These are phyloP conservation scores for Lycium barbarum DNA, from an alignment of 257 asterid genomes.

Conservation along the genomic window DNA sequence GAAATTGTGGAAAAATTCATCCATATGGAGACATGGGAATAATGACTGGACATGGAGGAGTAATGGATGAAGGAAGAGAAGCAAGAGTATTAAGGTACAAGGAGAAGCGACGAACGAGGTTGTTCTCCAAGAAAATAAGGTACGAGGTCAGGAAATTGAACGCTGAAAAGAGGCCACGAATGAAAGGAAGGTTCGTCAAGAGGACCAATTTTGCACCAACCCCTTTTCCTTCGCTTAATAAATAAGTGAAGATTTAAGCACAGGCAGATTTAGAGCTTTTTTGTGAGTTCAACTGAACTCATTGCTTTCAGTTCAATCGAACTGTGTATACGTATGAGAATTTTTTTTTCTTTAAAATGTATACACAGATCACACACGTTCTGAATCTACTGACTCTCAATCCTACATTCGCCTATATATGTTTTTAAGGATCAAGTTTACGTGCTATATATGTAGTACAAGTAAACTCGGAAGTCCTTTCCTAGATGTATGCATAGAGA, in stretches of 20 bases:
- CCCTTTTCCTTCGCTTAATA: constrained; percentile 47
- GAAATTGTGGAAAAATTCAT: constrained; percentile 55
- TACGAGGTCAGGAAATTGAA: constrained; percentile 79
- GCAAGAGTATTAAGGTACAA: constrained; percentile 68
- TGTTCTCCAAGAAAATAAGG: constrained; percentile 76
- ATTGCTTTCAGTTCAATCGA: background rate
- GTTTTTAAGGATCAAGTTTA: background rate
- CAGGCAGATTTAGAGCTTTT: background rate
- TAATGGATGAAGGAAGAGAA: constrained; percentile 55
- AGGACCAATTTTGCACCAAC: constrained; percentile 57
- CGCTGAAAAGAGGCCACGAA: constrained; percentile 75
- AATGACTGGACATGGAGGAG: constrained; percentile 29
- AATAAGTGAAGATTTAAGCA: constrained; percentile 37
- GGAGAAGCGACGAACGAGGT: constrained; percentile 66
- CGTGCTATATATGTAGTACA: background rate
- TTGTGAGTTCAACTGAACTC: background rate
- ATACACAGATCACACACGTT: background rate
- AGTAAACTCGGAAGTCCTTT: background rate
- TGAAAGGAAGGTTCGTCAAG: constrained; percentile 92
- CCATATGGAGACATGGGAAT: constrained; percentile 49
- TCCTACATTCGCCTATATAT: background rate
- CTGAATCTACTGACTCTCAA: background rate
- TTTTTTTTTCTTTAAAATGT: background rate
- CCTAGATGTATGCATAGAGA: background rate
- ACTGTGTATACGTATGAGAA: background rate